phyloP scores from a whole-genome alignment of 208 protist species.

The Acanthamoeba rhysodes region DNA sequence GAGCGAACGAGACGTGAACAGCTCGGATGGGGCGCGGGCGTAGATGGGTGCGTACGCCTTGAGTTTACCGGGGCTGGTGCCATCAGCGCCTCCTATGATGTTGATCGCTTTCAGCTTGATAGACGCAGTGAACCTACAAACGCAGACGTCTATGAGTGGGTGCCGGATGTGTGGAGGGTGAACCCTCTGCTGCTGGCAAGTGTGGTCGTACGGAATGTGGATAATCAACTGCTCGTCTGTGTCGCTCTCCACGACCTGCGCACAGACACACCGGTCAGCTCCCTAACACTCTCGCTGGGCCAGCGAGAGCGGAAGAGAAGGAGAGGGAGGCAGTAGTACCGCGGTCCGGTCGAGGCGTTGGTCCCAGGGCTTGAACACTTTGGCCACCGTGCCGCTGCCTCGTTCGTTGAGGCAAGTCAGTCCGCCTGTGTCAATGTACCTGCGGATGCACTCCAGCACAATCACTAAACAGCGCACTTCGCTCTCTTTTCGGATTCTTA shows the following conservation, averaged over 20 bases:
- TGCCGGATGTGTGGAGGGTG: not conserved
- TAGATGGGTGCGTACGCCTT: slow-evolving; percentile 62
- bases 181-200: not conserved
- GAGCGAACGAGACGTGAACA: not conserved
- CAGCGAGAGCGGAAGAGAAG: too few species aligned
- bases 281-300: not conserved
- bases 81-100: slow-evolving; percentile 79
- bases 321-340: too few species aligned
- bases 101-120: slow-evolving; percentile 82
- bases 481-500: too few species aligned
- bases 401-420: slow-evolving; percentile 38
- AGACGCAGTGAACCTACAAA: slow-evolving; percentile 75
- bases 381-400: not conserved
- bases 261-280: not conserved
- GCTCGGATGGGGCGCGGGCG: not conserved
- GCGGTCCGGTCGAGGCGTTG: not conserved
- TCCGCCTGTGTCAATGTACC: slow-evolving; percentile 57
- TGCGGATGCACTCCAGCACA: not conserved
- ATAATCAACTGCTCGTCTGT: slow-evolving; percentile 82
- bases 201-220: slow-evolving; percentile 76
- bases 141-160: not conserved
- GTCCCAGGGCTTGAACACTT: slow-evolving; percentile 71
- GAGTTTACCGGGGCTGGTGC: slow-evolving; percentile 72
- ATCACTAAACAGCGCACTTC: not conserved
- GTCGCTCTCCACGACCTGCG: slow-evolving; percentile 76